Conservation (phyloP, 164 flowering plant species). For the Macadamia integrifolia region DNA sequence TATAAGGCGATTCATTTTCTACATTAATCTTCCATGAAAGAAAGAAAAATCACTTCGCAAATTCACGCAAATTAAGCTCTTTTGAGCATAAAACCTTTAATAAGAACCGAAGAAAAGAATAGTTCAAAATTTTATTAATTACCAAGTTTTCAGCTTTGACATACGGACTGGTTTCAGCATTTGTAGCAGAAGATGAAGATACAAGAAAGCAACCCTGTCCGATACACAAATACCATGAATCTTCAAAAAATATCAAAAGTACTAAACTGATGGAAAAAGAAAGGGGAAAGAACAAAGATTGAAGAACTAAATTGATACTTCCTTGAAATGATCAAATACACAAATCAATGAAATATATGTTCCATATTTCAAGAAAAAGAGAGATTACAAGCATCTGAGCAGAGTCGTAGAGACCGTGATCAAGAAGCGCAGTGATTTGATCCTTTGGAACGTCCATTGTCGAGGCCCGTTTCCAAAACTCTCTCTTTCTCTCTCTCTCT, state of each 20-base stretch:
- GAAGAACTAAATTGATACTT: background rate
- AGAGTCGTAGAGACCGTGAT: constrained; percentile 63
- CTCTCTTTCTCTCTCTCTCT: too few species aligned
- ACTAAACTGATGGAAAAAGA: background rate
- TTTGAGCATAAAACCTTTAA: background rate
- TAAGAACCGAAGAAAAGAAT: too few species aligned
- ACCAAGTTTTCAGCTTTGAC: constrained; percentile 81
- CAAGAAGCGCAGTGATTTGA: constrained; percentile 67
- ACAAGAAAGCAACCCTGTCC: constrained; percentile 81
- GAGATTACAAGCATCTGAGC: constrained; percentile 69
- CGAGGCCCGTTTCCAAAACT: background rate
- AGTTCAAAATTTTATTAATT: background rate
- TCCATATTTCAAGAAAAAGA: background rate
- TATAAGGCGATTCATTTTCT: background rate
- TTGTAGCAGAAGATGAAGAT: constrained; percentile 57
- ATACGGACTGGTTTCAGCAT: constrained; percentile 59
- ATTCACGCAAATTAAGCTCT: background rate
- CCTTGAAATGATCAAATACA: constrained; percentile 1
- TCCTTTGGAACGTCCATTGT: constrained; percentile 75
- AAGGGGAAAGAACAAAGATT: background rate
- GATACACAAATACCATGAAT: background rate
- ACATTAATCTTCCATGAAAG: background rate
- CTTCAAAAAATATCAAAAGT: background rate
- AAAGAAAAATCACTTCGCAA: background rate
- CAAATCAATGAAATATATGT: background rate